Conservation (phyloP, 352 stramenopile genomes). For the Pythium sp. region DNA sequence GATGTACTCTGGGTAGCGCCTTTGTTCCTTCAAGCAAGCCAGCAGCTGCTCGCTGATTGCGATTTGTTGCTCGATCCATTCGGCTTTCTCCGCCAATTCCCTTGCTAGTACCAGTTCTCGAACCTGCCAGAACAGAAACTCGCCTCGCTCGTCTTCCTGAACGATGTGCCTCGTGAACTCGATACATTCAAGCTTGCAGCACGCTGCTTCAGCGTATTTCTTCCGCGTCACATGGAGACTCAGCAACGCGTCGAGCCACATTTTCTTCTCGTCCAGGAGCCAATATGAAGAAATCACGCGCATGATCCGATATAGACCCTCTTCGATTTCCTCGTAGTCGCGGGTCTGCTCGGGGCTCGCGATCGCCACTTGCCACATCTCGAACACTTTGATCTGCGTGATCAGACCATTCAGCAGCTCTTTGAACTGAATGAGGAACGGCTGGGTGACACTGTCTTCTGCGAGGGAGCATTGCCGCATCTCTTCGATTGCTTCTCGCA, state of each 20-base stretch:
- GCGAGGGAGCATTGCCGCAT: conserved; percentile 39
- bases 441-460: conserved; percentile 13
- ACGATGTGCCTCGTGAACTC: conserved; percentile 25
- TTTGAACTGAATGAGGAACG: conserved; percentile 48
- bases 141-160: conserved; percentile 1
- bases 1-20: conserved; percentile 45
- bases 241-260: conserved; percentile 59
- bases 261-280: conserved; percentile 53
- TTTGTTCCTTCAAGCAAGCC: conserved; percentile 27
- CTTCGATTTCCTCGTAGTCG: conserved; percentile 68
- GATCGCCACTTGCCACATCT: conserved; percentile 47
- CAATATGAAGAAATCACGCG: conserved; percentile 54
- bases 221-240: conserved; percentile 42
- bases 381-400: conserved; percentile 55
- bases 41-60: conserved; percentile 57
- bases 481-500: conserved; percentile 52
- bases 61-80: conserved; percentile 52
- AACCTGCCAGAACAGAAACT: conserved; percentile 28
- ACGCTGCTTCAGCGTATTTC: conserved; percentile 53
- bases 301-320: conserved; percentile 45
- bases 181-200: conserved; percentile 54
- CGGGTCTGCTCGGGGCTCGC: conserved; percentile 16
- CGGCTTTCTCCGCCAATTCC: conserved; percentile 37
- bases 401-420: conserved; percentile 49
- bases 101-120: conserved; percentile 39